Evolutionary conservation across 176 grass and related monocot genomes (phyloP), one percentile per base, ranked within the genome.

Genomic region (Triticum dicoccoides): DNA sequence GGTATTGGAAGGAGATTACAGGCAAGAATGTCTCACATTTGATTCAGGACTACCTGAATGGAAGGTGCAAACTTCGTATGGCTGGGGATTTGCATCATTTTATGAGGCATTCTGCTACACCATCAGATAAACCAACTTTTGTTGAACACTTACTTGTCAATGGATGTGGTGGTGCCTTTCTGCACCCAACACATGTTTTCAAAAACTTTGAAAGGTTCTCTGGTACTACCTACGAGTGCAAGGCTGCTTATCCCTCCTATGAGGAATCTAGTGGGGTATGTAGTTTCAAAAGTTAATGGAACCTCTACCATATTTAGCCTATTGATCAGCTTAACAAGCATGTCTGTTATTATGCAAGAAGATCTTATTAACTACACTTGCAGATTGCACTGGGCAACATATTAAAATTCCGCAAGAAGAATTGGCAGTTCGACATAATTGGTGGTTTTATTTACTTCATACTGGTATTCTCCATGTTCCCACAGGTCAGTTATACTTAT

Each of bases 391-490:
- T 98, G 44, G 93, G 93, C 25, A 98, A 98, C 25, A 95, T 98
- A 78, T 73, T 98, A 49, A 98, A 98, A 76, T 98, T 98, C 58
- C 88, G 96, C 33, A 95, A 94, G 87, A 98, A 98, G 90, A 98
- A 98, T 79, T 98, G 96, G 96, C 96, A 98, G 83, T 98, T 98
- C 71, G 96, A 98, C 74, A 90, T 83, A 82, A 98, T 98, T 84
- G 93, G 96, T 75, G 96, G 96, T 87, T 90, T 98, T 87, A 98
- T 98, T 75, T 98, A 98, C 93, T 98, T 98, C 71, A 87, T 98
- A 89, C 78, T 98, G 78, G 96, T 93, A 27, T 95, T 95, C 80
- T 98, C 96, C 71, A 90, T 98, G 93, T 98, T 98, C 75, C 91
- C 91, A 12, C 93, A 94, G 93, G 96, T 95, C 66, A 86, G 87